These are phyloP conservation scores for Ilex asprella DNA, from an alignment of 257 asterid species.

Conservation along the genomic window DNA sequence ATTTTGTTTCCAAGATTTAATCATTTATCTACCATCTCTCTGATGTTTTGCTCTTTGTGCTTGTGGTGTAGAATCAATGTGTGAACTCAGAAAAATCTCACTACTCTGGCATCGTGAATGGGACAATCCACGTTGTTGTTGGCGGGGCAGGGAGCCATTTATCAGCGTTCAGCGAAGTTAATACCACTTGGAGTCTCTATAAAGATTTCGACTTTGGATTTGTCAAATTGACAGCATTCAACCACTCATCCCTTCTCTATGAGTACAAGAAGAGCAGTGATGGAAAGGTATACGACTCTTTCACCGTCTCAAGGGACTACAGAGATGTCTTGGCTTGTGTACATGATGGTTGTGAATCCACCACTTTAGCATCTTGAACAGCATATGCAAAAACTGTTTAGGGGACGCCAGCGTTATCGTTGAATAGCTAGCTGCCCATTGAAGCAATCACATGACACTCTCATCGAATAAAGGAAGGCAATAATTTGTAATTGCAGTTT, in stretches of 20 bases:
- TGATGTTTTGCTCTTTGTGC: no score
- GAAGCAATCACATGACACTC: no score
- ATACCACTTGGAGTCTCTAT: neutral
- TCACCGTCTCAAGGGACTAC: neutral
- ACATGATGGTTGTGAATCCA: neutral
- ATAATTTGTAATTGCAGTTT: no score
- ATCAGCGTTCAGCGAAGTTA: neutral
- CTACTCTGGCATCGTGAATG: neutral
- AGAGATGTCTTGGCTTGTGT: neutral
- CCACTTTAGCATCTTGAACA: neutral
- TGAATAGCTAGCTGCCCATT: no score
- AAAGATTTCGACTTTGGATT: slow-evolving; percentile 1
- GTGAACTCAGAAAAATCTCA: neutral
- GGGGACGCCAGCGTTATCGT: no score
- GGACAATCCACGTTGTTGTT: neutral
- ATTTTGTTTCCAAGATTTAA: no score
- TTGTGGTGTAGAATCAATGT: neutral
- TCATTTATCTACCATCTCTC: no score
- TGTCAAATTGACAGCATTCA: slow-evolving; percentile 1
- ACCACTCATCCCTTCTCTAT: neutral
- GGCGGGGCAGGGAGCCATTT: neutral
- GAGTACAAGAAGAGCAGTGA: slow-evolving; percentile 2
- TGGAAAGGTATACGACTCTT: neutral
- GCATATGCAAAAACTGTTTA: no score
- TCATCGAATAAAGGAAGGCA: no score